These are phyloP conservation scores for Aphanocladium album DNA, from an alignment of 2,329 filamentous ascomycete genomes.

Conservation along the genomic window DNA sequence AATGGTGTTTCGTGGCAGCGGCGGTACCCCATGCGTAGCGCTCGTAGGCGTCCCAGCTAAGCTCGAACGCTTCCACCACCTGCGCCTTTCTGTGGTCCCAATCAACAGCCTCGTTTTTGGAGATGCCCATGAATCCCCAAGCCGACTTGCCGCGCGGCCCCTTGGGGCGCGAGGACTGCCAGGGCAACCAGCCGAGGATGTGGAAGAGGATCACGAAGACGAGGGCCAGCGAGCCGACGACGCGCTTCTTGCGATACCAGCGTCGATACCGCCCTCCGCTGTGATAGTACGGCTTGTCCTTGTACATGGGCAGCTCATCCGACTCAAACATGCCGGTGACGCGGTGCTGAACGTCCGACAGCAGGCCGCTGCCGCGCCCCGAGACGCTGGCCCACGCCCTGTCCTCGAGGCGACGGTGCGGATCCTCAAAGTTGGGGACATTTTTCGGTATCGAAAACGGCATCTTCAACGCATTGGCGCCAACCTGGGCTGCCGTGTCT, in stretches of 20 bases:
- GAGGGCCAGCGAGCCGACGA: slow-evolving; percentile 48
- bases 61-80: slow-evolving; percentile 82
- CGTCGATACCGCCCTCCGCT: slow-evolving; percentile 53
- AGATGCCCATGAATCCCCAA: slow-evolving; percentile 55
- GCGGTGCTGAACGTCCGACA: slow-evolving; percentile 54
- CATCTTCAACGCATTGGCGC: slow-evolving; percentile 51
- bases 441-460: slow-evolving; percentile 64
- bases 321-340: slow-evolving; percentile 59
- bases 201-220: slow-evolving; percentile 59
- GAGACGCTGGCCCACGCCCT: slow-evolving; percentile 55
- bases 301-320: slow-evolving; percentile 80
- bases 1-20: neutral
- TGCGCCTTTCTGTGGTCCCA: slow-evolving; percentile 74
- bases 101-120: slow-evolving; percentile 49
- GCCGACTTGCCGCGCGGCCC: slow-evolving; percentile 29
- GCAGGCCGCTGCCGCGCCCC: slow-evolving; percentile 30
- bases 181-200: slow-evolving; percentile 60
- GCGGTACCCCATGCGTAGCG: slow-evolving; percentile 83
- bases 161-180: slow-evolving; percentile 32
- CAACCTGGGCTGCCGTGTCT: slow-evolving; percentile 45
- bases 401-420: slow-evolving; percentile 62
- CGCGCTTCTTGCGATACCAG: slow-evolving; percentile 59
- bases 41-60: slow-evolving; percentile 92
- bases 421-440: slow-evolving; percentile 62
- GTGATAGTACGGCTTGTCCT: slow-evolving; percentile 90